Base-by-base conservation (phyloP, 1,284 basidiomycete species). In the Neonothopanus nambi region DNA sequence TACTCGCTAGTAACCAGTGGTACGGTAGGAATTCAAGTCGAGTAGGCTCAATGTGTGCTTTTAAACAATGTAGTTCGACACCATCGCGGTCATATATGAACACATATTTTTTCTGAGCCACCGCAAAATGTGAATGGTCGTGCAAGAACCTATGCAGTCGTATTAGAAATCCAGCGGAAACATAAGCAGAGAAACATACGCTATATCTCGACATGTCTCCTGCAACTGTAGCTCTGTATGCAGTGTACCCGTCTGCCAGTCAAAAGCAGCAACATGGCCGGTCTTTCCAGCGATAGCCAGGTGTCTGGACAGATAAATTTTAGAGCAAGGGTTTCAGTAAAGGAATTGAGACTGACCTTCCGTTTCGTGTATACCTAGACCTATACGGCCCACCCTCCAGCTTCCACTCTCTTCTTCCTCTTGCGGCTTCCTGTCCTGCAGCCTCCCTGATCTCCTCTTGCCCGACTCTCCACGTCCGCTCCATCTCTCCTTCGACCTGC, bases 51-150 rank as follows among this genome's bases (percentile, higher is more conserved):
- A 97, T 82, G 66, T 98, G 95, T 3, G 82, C 76, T 68, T 87
- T 88, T 15, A 93, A 75, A 59, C 84, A 80, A 65, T 99, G 96
- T 7, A 99, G 73, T 70, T 99, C 97, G 21, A 97, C 89, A 15
- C 97, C 96, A 60, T 94, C 85, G 43, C 87, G 82, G 71, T 99
- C 97, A 66, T 99, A 98, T 55, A 99, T 95, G 73, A 92, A 99
- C 17, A 91, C 91, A 66, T 97, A 94, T 78, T 95, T 93, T 70
- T 94, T 93, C 71, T 99, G 96, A 0, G 96, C 96, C 12, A 97
- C 95, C 2, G 96, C 97, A 65, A 91, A 95, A 72, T 90, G 93
- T 0, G 88, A 87, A 52, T 96, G 90, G 64, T 95, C 93, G 67
- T 98, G 95, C 9, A 99, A 74, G 69, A 95, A 99, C 23, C 90